Percentiles rank a stretch among this genome's conserved stretches.
These are phyloP conservation scores for Lecanicillium sp. DNA, from an alignment of 2,329 filamentous ascomycete species.

Conservation along the genomic window DNA sequence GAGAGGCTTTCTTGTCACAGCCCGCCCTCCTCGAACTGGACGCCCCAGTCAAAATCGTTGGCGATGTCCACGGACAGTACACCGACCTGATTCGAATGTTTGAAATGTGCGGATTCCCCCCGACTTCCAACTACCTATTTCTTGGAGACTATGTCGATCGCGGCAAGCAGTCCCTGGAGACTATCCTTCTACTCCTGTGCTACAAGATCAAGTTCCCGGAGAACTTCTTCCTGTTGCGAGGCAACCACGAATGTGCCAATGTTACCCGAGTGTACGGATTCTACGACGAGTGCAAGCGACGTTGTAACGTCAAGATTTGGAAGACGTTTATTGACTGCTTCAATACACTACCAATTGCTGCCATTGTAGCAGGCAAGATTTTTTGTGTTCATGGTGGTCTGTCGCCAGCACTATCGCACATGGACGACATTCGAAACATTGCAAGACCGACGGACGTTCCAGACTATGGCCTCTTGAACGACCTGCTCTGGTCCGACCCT, in stretches of 20 bases:
- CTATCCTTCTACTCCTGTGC: conserved; percentile 83
- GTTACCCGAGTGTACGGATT: conserved; percentile 95
- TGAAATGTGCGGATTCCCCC: conserved; percentile 96
- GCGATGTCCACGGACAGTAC: conserved; percentile 94
- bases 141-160: conserved; percentile 94
- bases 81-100: conserved; percentile 95
- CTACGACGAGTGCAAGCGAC: conserved; percentile 95
- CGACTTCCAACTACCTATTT: conserved; percentile 86
- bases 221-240: conserved; percentile 91
- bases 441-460: conserved; percentile 93
- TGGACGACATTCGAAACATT: conserved; percentile 98
- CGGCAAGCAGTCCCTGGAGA: conserved; percentile 92
- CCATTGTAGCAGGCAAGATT: conserved; percentile 96
- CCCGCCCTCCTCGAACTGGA: conserved; percentile 87
- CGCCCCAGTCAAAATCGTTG: conserved; percentile 95
- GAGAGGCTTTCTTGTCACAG: conserved; percentile 85
- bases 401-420: conserved; percentile 85
- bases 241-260: conserved; percentile 95
- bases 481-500: conserved; percentile 93
- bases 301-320: conserved; percentile 96
- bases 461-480: conserved; percentile 91
- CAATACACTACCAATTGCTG: conserved; percentile 88
- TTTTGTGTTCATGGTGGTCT: conserved; percentile 95
- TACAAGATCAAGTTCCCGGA: conserved; percentile 97
- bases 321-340: conserved; percentile 97